Percentiles rank a stretch among this genome's conserved stretches.
Conservation (phyloP, 495 filamentous ascomycete genomes). For the Trypethelium eluteriae region DNA sequence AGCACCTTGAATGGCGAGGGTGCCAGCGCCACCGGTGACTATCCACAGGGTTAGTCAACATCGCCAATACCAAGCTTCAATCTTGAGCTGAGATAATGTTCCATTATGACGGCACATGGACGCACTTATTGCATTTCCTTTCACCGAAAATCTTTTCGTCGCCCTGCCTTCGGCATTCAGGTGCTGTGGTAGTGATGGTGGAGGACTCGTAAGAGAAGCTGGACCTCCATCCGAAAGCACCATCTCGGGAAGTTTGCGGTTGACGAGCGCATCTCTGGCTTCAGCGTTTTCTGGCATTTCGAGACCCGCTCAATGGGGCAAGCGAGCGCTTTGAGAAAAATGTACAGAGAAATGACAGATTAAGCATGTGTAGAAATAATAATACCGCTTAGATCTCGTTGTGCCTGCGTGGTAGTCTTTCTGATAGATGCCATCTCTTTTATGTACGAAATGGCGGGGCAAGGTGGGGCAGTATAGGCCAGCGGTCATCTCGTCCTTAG, state of each 20-base stretch:
- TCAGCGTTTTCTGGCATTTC: conserved; percentile 23
- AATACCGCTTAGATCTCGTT: no score
- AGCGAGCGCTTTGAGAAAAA: no score
- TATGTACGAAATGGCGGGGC: conserved; percentile 1
- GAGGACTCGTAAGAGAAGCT: conserved; percentile 43
- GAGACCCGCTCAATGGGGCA: not conserved
- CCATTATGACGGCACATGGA: conserved; percentile 12
- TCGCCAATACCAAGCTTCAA: no score
- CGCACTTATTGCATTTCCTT: conserved; percentile 54
- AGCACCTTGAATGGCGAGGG: conserved; percentile 52
- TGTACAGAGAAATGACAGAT: no score
- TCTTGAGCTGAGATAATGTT: not conserved
- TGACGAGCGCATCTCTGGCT: conserved; percentile 30
- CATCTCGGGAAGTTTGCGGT: conserved; percentile 49
- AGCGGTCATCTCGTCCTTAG: no score
- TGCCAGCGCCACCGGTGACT: conserved; percentile 64
- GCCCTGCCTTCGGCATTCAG: conserved; percentile 44
- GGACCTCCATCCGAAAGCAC: conserved; percentile 45
- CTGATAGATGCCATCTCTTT: not conserved
- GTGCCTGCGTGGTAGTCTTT: no score
- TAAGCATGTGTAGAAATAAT: no score
- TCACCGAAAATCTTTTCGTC: conserved; percentile 51
- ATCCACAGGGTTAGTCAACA: conserved; percentile 10
- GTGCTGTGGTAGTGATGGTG: conserved; percentile 38
- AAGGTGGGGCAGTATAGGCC: not conserved